Percentiles rank a stretch among this genome's conserved stretches.
Conservation (phyloP, 2,329 filamentous ascomycete genomes). For the Clarireedia sp. region DNA sequence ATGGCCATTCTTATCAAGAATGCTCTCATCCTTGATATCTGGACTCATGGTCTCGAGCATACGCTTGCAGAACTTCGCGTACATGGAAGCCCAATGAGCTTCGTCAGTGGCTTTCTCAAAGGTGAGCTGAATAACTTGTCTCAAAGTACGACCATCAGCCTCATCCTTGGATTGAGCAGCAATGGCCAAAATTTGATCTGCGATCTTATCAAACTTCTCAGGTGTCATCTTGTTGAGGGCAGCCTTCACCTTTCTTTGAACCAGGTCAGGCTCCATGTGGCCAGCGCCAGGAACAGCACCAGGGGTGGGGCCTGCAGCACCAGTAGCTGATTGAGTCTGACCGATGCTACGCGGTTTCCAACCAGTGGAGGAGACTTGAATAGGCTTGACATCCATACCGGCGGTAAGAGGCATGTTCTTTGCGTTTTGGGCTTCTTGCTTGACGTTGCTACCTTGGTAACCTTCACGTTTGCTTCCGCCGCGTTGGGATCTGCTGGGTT, state of each 20-base stretch:
- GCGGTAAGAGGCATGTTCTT: constrained; percentile 90
- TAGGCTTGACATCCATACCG: constrained; percentile 72
- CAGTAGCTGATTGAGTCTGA: constrained; percentile 32
- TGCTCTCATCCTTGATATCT: constrained; percentile 91
- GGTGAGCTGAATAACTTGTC: constrained; percentile 96
- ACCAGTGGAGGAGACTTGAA: constrained; percentile 62
- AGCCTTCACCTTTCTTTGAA: constrained; percentile 98
- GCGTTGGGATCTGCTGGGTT: constrained; percentile 50
- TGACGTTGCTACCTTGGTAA: constrained; percentile 35
- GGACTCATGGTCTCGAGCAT: constrained; percentile 95
- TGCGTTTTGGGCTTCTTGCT: constrained; percentile 60
- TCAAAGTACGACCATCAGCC: constrained; percentile 83
- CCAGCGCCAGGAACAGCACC: constrained; percentile 39
- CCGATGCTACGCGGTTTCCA: constrained; percentile 82
- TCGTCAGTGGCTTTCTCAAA: constrained; percentile 99
- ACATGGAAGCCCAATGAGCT: constrained; percentile 97
- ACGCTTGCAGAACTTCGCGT: constrained; percentile 94
- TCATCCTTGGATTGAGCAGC: constrained; percentile 94
- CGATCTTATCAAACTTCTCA: constrained; percentile 95
- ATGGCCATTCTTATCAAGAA: constrained; percentile 81
- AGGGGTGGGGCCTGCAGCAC: constrained; percentile 35
- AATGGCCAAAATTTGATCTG: constrained; percentile 86
- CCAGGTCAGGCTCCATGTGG: constrained; percentile 80
- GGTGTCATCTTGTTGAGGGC: constrained; percentile 99
- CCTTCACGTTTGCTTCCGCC: constrained; percentile 56